Evolutionary conservation across 371 early-diverging fungal genomes (phyloP), one percentile per base, ranked within the genome.

Genomic region (Mucor lusitanicus): DNA sequence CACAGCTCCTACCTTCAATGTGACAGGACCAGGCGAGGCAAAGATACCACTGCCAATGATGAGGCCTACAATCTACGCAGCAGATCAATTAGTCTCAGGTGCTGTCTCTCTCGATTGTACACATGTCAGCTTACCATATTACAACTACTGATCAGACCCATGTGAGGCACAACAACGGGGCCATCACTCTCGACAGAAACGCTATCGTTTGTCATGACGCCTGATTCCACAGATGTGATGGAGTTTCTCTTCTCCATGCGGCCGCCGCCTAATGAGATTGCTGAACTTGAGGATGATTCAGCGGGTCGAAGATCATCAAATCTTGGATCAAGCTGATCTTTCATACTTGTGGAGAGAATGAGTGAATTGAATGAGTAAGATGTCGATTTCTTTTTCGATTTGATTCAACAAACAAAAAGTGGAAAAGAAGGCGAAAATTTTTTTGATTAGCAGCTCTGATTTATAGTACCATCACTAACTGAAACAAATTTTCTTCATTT

Each of bases 21-120:
- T 71, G 1, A 87, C 82, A 32, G 85, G 84, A 9, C 89, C 89
- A 6, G 88, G 88, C 3, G 85, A 80, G 32, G 89, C 86, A 72
- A 87, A 89, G 30, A 89, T 87, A 44, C 89, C 89, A 68, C 80
- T 80, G 30, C 89, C 89, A 57, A 88, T 88, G 46, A 78, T 79
- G 40, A 86, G 73, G 11, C 87, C 87, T 59, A 88, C 73, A 68
- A 86, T 87, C 67, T 77, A 66, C 7, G 30, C 15, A 35, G 61
- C n/a, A 25, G 2, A 28, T 50, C 50, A 25, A 32, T 55, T 27
- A 55, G 55, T 28, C 12, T 30, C 5, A n/a, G 6, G 23, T 53
- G 53, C 3, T 3, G 23, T 2, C 1, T 1, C 4, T 48, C 6
- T 30, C 30, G 56, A 3, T 19, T 15, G 19, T 21, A 37, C 2